A percentile compares a stretch with the other conserved stretches of the same genome.
Evolutionary conservation across 257 asterid genomes (phyloP).

Genomic region (Solanum paucissectum): DNA sequence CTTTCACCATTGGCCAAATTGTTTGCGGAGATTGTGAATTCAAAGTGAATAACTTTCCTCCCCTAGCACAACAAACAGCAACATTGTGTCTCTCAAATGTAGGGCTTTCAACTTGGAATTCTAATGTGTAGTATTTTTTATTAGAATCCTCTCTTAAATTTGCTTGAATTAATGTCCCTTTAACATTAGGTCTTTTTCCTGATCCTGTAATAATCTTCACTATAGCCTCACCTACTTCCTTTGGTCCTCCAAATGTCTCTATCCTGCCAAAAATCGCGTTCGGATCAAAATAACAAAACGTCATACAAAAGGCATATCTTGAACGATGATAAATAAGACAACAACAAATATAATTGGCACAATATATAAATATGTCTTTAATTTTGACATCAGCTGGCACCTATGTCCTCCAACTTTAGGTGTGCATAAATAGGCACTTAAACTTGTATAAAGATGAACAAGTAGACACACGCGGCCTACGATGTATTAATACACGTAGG

Average conservation of each 20-base stretch:
- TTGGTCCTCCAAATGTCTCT: constrained; percentile 81
- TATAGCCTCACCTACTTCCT: constrained; percentile 64
- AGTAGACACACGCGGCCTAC: no score
- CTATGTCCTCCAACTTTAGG: not conserved
- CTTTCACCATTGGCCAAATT: constrained; percentile 49
- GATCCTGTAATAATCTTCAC: constrained; percentile 43
- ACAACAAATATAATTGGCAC: not conserved
- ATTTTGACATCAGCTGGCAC: rapidly evolving
- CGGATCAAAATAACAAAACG: not conserved
- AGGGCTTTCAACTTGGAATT: constrained; percentile 56
- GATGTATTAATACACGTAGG: not conserved
- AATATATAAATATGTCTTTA: not conserved
- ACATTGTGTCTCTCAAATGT: constrained; percentile 58
- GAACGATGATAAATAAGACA: not conserved
- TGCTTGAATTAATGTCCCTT: constrained; percentile 38
- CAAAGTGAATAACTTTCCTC: constrained; percentile 55
- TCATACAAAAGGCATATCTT: not conserved
- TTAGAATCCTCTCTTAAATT: constrained; percentile 43
- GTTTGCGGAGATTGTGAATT: constrained; percentile 81
- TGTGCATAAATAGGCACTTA: not conserved
- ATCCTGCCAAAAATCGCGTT: constrained; percentile 26
- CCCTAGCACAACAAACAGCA: constrained; percentile 59
- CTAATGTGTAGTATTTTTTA: constrained; percentile 48
- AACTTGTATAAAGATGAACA: not conserved
- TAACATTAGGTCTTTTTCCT: constrained; percentile 26